These are phyloP conservation scores for Leishmania mexicana DNA, from an alignment of 208 protist genomes.

Conservation along the genomic window DNA sequence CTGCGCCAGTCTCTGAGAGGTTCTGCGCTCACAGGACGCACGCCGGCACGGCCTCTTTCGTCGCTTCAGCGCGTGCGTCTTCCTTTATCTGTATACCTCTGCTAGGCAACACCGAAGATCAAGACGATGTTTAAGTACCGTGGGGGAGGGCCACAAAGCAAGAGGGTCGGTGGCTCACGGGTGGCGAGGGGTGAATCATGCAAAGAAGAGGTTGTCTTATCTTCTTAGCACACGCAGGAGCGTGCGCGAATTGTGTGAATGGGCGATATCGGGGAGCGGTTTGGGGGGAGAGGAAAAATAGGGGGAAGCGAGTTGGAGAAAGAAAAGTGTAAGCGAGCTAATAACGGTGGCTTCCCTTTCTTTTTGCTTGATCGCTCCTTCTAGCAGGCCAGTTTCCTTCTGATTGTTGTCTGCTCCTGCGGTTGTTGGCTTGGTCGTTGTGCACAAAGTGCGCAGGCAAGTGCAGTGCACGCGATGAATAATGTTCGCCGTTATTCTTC, in stretches of 20 bases:
- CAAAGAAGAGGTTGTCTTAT: not conserved
- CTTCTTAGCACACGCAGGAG: not conserved
- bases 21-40: not conserved
- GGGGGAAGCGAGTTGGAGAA: not conserved
- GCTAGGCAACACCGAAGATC: not conserved
- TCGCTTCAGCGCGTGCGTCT: not conserved
- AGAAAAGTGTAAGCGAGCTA: not conserved
- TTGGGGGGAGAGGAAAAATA: not conserved
- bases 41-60: not conserved
- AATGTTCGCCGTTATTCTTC: not conserved
- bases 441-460: not conserved
- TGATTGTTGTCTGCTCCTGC: not conserved
- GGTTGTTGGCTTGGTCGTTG: not conserved
- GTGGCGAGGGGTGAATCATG: not conserved
- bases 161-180: not conserved
- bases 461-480: not conserved
- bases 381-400: not conserved
- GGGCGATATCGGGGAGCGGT: not conserved
- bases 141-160: not conserved
- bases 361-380: not conserved
- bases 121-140: not conserved
- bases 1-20: not conserved
- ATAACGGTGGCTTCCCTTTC: not conserved
- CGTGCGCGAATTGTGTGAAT: not conserved
- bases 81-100: not conserved